These are phyloP conservation scores for Medicago arabica DNA, from an alignment of 306 rosid species.

Conservation along the genomic window DNA sequence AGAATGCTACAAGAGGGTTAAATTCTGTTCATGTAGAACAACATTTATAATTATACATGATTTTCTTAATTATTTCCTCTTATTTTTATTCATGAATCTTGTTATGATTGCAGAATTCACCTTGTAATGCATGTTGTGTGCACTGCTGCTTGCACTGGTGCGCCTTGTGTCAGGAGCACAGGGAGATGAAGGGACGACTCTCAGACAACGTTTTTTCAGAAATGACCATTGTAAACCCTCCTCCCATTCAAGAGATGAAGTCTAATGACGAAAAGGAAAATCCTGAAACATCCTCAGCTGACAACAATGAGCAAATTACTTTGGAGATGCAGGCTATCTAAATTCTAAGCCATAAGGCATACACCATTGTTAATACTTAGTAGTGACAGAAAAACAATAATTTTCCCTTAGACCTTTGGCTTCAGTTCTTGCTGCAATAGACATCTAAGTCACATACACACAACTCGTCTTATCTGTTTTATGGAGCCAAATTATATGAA, in stretches of 20 bases:
- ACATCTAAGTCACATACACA: constrained; percentile 15
- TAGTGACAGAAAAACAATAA: background rate
- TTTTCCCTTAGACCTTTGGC: background rate
- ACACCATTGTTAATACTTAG: constrained; percentile 19
- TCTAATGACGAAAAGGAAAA: constrained; percentile 53
- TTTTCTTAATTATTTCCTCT: too few relatives aligned
- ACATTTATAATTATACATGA: background rate
- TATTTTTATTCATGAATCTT: constrained; percentile 25
- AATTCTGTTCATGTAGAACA: background rate
- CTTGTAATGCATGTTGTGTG: constrained; percentile 88
- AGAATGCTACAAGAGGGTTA: constrained; percentile 14
- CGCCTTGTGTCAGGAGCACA: constrained; percentile 96
- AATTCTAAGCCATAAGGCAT: background rate
- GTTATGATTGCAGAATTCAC: constrained; percentile 72
- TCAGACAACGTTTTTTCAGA: constrained; percentile 62
- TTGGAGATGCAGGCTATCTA: constrained; percentile 90
- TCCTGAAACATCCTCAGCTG: constrained; percentile 56
- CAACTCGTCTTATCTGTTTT: background rate
- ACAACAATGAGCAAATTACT: constrained; percentile 60
- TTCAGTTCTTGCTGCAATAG: constrained; percentile 20
- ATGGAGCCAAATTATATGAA: background rate
- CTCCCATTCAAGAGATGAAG: constrained; percentile 88
- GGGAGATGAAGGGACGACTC: constrained; percentile 91
- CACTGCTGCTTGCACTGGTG: constrained; percentile 98
- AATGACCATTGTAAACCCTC: constrained; percentile 85